These are phyloP conservation scores for Coniochaeta pulveracea DNA, from an alignment of 2,329 filamentous ascomycete genomes.

Conservation along the genomic window DNA sequence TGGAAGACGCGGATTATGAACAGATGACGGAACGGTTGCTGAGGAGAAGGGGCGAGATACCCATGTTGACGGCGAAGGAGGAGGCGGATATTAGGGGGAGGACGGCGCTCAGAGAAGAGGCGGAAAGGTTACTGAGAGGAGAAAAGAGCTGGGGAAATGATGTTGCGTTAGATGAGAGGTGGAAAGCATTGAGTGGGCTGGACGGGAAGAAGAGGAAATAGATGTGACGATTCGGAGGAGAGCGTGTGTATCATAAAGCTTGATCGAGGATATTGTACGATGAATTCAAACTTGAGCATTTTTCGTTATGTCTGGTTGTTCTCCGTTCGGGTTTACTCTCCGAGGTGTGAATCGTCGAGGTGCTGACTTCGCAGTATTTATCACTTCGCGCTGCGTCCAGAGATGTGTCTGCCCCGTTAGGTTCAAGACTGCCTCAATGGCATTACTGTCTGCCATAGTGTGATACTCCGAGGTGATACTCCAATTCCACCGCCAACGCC, in stretches of 20 bases:
- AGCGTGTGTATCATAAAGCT: background rate
- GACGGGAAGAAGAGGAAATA: constrained; percentile 9
- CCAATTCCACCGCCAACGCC: no score
- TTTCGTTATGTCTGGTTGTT: no score
- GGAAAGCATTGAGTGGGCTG: constrained; percentile 11
- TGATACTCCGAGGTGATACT: no score
- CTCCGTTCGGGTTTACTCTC: no score
- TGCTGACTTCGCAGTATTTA: no score
- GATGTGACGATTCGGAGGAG: constrained; percentile 9
- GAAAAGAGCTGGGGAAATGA: constrained; percentile 10
- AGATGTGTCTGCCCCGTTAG: no score
- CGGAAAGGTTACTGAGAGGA: constrained; percentile 29
- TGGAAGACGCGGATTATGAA: constrained; percentile 33
- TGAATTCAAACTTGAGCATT: no score
- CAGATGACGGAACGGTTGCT: constrained; percentile 22
- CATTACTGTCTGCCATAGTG: no score
- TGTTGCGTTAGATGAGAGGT: constrained; percentile 6
- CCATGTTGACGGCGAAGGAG: constrained; percentile 10
- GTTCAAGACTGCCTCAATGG: no score
- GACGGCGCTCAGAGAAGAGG: constrained; percentile 43
- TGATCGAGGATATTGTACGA: constrained; percentile 10
- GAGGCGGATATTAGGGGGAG: constrained; percentile 20
- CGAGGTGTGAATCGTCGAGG: no score
- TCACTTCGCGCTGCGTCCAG: no score
- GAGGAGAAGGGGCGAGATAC: constrained; percentile 22